A percentile compares a stretch with the other conserved stretches of the same genome.
phyloP scores from a whole-genome alignment of 1,139 yeast genomes.

The Meyerozyma sp. region DNA sequence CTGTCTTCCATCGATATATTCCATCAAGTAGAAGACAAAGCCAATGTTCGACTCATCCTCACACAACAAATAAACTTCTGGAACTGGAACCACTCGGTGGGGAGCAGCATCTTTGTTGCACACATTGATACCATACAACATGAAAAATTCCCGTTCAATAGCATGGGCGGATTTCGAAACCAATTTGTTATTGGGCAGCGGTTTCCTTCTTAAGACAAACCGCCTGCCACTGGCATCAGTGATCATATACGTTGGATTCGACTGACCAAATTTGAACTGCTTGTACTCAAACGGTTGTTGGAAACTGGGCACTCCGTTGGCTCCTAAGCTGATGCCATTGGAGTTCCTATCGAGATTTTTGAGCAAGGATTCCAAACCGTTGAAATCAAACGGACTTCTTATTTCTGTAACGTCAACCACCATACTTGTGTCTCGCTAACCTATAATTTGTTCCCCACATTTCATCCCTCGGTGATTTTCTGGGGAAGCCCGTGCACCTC shows the following conservation, averaged over 20 bases:
- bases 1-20: constrained; percentile 53
- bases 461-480: not conserved
- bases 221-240: constrained; percentile 35
- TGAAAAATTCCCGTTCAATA: constrained; percentile 57
- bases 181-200: constrained; percentile 48
- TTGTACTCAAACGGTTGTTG: constrained; percentile 23
- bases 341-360: constrained; percentile 2
- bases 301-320: constrained; percentile 6
- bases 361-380: constrained; percentile 2
- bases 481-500: not conserved
- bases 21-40: constrained; percentile 56
- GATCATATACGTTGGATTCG: constrained; percentile 59
- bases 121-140: constrained; percentile 42
- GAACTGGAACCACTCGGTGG: constrained; percentile 40
- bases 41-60: constrained; percentile 49
- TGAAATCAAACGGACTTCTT: constrained; percentile 8
- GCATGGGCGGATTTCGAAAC: constrained; percentile 62
- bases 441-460: not conserved
- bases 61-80: constrained; percentile 42
- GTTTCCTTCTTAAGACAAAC: constrained; percentile 56
- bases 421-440: not conserved
- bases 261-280: constrained; percentile 63
- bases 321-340: constrained; percentile 2
- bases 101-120: constrained; percentile 19
- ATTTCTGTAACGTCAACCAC: constrained; percentile 6